A percentile compares a stretch with the other conserved stretches of the same genome.
phyloP scores from a whole-genome alignment of 2,329 filamentous ascomycete species.

The Diatrype stigma region DNA sequence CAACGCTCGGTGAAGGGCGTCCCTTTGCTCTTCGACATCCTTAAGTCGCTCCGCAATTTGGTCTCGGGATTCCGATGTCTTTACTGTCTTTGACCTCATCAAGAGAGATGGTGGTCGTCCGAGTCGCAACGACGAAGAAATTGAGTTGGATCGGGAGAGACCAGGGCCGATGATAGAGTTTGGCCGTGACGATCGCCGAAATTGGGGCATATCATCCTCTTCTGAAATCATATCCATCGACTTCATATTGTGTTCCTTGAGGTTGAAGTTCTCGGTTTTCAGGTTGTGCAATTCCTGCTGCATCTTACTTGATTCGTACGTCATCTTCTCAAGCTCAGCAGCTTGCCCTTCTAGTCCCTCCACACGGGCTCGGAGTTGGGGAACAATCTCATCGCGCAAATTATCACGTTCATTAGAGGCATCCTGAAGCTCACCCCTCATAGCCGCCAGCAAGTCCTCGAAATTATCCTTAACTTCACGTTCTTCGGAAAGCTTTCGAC shows the following conservation, averaged over 20 bases:
- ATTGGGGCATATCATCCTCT: slow-evolving; percentile 24
- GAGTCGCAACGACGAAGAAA: slow-evolving; percentile 48
- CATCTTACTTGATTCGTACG: slow-evolving; percentile 78
- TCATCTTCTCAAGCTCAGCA: slow-evolving; percentile 65
- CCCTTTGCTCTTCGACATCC: slow-evolving; percentile 88
- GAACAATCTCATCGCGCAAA: slow-evolving; percentile 81
- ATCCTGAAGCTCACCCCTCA: slow-evolving; percentile 77
- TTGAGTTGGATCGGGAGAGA: slow-evolving; percentile 62
- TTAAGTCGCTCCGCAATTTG: slow-evolving; percentile 75
- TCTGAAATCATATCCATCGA: slow-evolving; percentile 32
- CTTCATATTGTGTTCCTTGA: slow-evolving; percentile 34
- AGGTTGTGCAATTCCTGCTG: slow-evolving; percentile 78
- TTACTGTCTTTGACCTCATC: slow-evolving; percentile 56
- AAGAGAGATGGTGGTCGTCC: slow-evolving; percentile 38
- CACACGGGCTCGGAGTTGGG: slow-evolving; percentile 69
- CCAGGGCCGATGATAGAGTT: slow-evolving; percentile 39
- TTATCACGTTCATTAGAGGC: slow-evolving; percentile 88
- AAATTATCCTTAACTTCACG: slow-evolving; percentile 86
- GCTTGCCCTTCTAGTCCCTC: slow-evolving; percentile 75
- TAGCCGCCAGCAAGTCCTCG: slow-evolving; percentile 81
- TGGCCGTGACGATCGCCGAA: slow-evolving; percentile 36
- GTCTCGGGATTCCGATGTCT: slow-evolving; percentile 61
- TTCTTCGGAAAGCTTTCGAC: slow-evolving; percentile 79
- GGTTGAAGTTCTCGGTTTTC: slow-evolving; percentile 60
- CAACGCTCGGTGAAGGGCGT: slow-evolving; percentile 83